A percentile compares a stretch with the other conserved stretches of the same genome.
Conservation (phyloP, 2,329 filamentous ascomycete species). For the Ophiostoma perfectum region DNA sequence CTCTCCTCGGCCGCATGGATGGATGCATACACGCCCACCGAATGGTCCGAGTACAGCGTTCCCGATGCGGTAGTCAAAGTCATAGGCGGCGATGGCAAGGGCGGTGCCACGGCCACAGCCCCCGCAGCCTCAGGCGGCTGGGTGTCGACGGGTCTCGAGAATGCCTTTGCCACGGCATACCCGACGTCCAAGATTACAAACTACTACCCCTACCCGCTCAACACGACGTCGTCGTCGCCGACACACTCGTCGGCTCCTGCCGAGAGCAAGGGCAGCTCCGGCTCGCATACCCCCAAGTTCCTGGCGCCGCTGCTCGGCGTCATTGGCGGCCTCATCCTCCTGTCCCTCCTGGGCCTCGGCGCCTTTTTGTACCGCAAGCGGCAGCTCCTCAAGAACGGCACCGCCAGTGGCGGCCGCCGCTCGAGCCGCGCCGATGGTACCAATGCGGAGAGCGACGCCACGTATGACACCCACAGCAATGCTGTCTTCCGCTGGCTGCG, state of each 20-base stretch:
- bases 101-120: conserved; percentile 63
- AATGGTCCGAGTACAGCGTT: conserved; percentile 62
- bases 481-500: conserved; percentile 51
- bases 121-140: conserved; percentile 55
- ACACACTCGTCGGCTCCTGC: conserved; percentile 28
- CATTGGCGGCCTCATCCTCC: conserved; percentile 52
- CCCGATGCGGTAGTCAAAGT: conserved; percentile 57
- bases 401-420: conserved; percentile 12
- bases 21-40: conserved; percentile 60
- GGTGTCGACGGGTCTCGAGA: conserved; percentile 43
- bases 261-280: conserved; percentile 20
- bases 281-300: conserved; percentile 47
- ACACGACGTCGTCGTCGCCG: conserved; percentile 21
- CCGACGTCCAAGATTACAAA: conserved; percentile 50
- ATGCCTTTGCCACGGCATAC: conserved; percentile 53
- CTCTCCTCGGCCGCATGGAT: conserved; percentile 65
- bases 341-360: conserved; percentile 47
- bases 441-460: conserved; percentile 36
- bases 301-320: conserved; percentile 58
- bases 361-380: conserved; percentile 51
- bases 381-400: conserved; percentile 34
- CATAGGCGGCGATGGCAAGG: conserved; percentile 62
- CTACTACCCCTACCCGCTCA: conserved; percentile 55
- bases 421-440: conserved; percentile 28
- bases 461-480: conserved; percentile 43